These are phyloP conservation scores for Colletotrichum sp. DNA, from an alignment of 2,329 filamentous ascomycete species.

Conservation along the genomic window DNA sequence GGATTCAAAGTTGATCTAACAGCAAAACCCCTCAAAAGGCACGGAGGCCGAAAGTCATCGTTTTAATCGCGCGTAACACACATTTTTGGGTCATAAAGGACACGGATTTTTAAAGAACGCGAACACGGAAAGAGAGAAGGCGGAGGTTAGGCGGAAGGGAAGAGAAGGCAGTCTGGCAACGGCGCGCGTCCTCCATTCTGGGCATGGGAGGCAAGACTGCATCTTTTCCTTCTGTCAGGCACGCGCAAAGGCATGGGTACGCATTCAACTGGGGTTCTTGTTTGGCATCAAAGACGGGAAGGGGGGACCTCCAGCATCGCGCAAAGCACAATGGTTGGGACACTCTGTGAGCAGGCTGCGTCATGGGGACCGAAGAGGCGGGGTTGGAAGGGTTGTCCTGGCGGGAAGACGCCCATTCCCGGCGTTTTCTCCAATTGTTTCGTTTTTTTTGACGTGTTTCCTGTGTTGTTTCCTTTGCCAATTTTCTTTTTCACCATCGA, in stretches of 20 bases:
- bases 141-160: background rate
- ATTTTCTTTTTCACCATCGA: background rate
- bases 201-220: conserved; percentile 5
- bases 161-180: background rate
- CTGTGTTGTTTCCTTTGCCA: background rate
- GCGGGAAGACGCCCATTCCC: background rate
- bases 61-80: background rate
- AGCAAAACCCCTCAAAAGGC: background rate
- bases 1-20: conserved; percentile 1
- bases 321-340: background rate
- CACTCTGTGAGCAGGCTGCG: background rate
- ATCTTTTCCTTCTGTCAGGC: conserved; percentile 1
- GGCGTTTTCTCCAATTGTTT: background rate
- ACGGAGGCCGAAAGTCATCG: background rate
- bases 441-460: conserved; percentile 1
- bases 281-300: conserved; percentile 18
- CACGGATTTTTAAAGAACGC: background rate
- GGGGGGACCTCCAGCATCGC: conserved; percentile 1
- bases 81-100: conserved; percentile 6
- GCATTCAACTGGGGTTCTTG: conserved; percentile 15
- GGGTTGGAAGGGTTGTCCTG: background rate
- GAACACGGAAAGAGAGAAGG: background rate
- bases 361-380: background rate
- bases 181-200: background rate
- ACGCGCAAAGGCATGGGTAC: background rate